phyloP scores from a whole-genome alignment of 2,329 filamentous ascomycete species.

The Tolypocladium ophioglossoides region DNA sequence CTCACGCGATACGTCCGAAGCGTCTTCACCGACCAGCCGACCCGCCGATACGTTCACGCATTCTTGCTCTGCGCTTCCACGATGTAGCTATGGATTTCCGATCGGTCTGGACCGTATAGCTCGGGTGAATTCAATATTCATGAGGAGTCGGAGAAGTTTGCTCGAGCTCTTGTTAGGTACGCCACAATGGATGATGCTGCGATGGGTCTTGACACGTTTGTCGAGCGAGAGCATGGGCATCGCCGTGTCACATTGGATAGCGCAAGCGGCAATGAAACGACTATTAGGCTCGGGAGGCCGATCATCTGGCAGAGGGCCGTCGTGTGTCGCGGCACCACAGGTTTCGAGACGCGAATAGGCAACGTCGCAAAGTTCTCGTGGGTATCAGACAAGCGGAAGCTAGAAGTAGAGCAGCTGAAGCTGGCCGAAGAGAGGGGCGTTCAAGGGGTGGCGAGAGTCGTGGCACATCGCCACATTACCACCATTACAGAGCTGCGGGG shows the following conservation, averaged over 20 bases:
- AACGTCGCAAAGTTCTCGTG: slow-evolving; percentile 10
- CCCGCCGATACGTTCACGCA: slow-evolving; percentile 10
- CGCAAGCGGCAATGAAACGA: background rate
- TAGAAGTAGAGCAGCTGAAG: slow-evolving; percentile 8
- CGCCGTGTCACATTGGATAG: slow-evolving; percentile 1
- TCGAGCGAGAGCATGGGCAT: background rate
- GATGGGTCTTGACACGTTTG: slow-evolving; percentile 7
- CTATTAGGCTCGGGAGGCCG: background rate
- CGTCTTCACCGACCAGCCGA: slow-evolving; percentile 7
- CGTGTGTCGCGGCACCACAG: slow-evolving; percentile 9
- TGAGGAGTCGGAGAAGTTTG: slow-evolving; percentile 7
- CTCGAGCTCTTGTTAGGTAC: slow-evolving; percentile 9
- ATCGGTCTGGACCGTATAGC: slow-evolving; percentile 10
- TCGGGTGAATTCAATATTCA: slow-evolving; percentile 7
- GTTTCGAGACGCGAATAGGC: slow-evolving; percentile 3
- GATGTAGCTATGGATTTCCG: slow-evolving; percentile 13
- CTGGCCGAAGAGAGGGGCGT: slow-evolving; percentile 6
- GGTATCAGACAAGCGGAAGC: slow-evolving; percentile 1
- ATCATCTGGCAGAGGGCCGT: slow-evolving; percentile 7
- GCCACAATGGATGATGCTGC: slow-evolving; percentile 7
- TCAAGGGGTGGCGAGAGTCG: slow-evolving; percentile 6
- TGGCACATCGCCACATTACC: slow-evolving; percentile 6
- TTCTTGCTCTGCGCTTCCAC: slow-evolving; percentile 5
- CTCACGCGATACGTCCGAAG: slow-evolving; percentile 8
- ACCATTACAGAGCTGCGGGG: slow-evolving; percentile 6